Conservation (phyloP, 345 rosid genomes). For the Brassica incana region DNA sequence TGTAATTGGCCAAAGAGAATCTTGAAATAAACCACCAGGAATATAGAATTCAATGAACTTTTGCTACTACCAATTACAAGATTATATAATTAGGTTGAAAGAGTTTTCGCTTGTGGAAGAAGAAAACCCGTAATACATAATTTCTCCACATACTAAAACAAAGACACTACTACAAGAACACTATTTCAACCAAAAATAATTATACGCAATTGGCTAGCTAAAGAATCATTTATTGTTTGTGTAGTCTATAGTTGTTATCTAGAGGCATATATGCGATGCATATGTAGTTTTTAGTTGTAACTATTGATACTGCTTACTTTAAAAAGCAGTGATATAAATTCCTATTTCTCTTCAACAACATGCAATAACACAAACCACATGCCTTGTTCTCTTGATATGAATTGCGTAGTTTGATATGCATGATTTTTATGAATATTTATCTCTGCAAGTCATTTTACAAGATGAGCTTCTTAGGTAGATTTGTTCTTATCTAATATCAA, state of each 20-base stretch:
- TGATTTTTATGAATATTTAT: background rate
- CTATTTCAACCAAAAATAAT: background rate
- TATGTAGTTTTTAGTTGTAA: background rate
- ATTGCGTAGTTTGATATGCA: background rate
- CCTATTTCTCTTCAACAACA: background rate
- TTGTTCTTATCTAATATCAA: background rate
- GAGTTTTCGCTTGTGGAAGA: background rate
- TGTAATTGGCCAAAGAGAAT: constrained; percentile 8
- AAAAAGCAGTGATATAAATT: background rate
- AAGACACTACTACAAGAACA: background rate
- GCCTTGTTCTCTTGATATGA: background rate
- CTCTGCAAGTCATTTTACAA: constrained; percentile 1
- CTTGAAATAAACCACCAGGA: background rate
- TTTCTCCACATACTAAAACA: background rate
- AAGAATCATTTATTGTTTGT: background rate
- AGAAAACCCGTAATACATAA: background rate
- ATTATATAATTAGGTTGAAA: constrained; percentile 4
- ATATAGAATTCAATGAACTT: background rate
- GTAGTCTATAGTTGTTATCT: background rate
- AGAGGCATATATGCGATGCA: background rate
- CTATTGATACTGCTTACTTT: background rate
- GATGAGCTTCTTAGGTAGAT: background rate
- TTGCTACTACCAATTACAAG: background rate
- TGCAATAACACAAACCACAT: constrained; percentile 13
- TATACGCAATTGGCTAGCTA: background rate